These are phyloP conservation scores for Ramaria rubella DNA, from an alignment of 768 basidiomycete genomes.

Conservation along the genomic window DNA sequence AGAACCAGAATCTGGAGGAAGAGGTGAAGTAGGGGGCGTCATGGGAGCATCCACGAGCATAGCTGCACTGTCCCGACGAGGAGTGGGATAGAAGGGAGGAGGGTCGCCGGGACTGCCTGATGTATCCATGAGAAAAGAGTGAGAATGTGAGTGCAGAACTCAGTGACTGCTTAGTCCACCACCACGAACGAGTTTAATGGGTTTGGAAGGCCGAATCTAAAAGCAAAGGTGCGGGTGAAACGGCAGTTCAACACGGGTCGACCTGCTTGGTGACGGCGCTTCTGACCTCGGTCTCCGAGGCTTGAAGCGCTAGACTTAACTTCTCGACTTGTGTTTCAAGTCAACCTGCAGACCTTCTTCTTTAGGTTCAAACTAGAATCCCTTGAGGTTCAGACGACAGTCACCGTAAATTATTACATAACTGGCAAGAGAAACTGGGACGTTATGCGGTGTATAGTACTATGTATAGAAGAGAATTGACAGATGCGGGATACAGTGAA, in stretches of 20 bases:
- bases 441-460: background rate
- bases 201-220: no score
- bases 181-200: background rate
- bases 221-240: no score
- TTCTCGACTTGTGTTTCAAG: no score
- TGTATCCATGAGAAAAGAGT: background rate
- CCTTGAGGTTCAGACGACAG: no score
- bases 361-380: no score
- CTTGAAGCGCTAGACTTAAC: no score
- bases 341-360: no score
- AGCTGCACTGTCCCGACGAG: conserved; percentile 35
- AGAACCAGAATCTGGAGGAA: conserved; percentile 37
- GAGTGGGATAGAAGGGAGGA: background rate
- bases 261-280: background rate
- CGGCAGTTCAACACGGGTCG: no score
- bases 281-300: background rate
- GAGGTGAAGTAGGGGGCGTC: conserved; percentile 65
- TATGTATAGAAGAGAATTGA: background rate
- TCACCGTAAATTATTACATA: no score
- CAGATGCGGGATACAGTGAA: background rate
- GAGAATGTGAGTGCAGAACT: conserved; percentile 2
- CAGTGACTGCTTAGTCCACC: conserved; percentile 1
- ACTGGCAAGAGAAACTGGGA: no score
- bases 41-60: conserved; percentile 53
- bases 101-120: background rate